Base-by-base conservation (phyloP, 2,329 filamentous ascomycete genomes). In the Aspergillus novoparasiticus region DNA sequence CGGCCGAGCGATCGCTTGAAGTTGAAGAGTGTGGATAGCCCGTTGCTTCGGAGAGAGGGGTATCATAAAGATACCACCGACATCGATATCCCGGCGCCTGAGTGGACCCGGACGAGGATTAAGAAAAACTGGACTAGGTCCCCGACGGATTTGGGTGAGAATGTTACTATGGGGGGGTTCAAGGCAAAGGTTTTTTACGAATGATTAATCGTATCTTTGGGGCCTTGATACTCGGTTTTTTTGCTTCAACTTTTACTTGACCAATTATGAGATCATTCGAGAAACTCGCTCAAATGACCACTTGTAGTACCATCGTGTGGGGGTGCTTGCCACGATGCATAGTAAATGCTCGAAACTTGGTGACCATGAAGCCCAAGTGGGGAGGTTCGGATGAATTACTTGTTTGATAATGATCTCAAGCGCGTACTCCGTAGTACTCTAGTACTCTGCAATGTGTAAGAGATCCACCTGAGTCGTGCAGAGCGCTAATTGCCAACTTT, bases 1-100 rank as follows among this genome's bases (percentile, higher is more conserved):
- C 79, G 84, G 30, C 81, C 69, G 26, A 71, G 74, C 21, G 73
- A 76, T 50, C 62, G 72, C 26, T 65, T 73, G 32, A 68, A 72
- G 19, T 58, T 78, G 55, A 66, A 72, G 2, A 69, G 74, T 1
- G 66, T 77, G 11, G 66, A 76, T 61, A 73, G 67, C 11, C 71
- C 69, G 1, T 65, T 75, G 23, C 62, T 84, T 51, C 70, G 72
- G 30, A 72, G 79, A 21, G 51, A 71, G 32, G 75, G 75, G 9
- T 23, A 69, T 55, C 61, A 60, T n/a, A 65, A 65, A 50, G 59
- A 64, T 11, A 60, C 57, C 14, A 59, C 55, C 5, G 64, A 66
- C 14, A 50, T 58, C 12, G 62, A 66, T 55, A 60, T 69, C 23
- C 65, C 67, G 4, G 67, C 66, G 4, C 54, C 62, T 10, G 67